Conservation (phyloP, 1,284 basidiomycete species). For the Tilletia setariae region DNA sequence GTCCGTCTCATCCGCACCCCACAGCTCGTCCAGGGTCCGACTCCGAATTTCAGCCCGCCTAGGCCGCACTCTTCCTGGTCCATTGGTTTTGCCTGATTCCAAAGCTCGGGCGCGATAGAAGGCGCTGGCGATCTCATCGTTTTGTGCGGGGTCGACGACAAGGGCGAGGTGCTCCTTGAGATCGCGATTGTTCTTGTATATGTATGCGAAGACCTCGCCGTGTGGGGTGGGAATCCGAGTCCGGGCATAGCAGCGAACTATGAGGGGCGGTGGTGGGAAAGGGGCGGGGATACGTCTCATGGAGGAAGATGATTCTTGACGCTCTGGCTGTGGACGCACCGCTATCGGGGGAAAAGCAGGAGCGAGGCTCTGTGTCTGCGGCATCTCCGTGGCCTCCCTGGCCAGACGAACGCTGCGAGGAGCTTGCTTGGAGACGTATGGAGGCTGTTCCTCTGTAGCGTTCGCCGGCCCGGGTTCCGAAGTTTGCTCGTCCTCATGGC, state of each 20-base stretch:
- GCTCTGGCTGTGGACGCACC: not conserved
- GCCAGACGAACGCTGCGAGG: constrained; percentile 6
- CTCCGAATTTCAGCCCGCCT: constrained; percentile 66
- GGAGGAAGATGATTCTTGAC: not conserved
- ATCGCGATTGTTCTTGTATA: constrained; percentile 84
- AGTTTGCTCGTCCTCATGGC: not conserved
- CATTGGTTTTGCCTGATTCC: constrained; percentile 11
- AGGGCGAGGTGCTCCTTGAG: constrained; percentile 95
- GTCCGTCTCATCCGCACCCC: constrained; percentile 81
- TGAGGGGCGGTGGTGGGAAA: constrained; percentile 33
- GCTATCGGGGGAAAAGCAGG: no score
- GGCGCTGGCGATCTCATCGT: constrained; percentile 25
- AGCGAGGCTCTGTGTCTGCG: no score
- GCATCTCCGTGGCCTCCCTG: not conserved
- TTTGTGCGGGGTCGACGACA: constrained; percentile 68
- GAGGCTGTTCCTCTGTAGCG: not conserved
- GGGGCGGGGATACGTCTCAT: constrained; percentile 1
- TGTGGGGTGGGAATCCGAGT: constrained; percentile 96
- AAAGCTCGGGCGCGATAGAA: not conserved
- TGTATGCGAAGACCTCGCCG: constrained; percentile 85
- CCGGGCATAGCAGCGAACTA: constrained; percentile 84
- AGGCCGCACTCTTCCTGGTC: constrained; percentile 14
- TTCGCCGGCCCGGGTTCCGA: not conserved
- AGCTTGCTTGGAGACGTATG: not conserved
- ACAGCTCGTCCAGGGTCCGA: constrained; percentile 74